phyloP scores from a whole-genome alignment of 2,329 filamentous ascomycete species.

The Monosporascus sp. region DNA sequence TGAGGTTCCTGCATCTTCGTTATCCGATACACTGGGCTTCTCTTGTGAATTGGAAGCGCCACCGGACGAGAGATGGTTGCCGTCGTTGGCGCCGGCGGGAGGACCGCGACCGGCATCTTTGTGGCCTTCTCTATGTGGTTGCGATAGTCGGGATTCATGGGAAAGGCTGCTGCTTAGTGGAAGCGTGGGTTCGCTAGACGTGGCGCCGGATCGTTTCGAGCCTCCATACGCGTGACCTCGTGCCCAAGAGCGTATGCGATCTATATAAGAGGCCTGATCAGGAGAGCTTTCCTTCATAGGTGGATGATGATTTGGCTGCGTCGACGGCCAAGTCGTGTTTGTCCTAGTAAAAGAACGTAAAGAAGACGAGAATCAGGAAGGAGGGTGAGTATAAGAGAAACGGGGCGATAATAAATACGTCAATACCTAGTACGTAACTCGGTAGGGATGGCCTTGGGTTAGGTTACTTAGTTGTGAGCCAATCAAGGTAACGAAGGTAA shows the following conservation, averaged over 20 bases:
- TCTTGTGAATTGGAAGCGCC: constrained; percentile 18
- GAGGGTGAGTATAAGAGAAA: not conserved
- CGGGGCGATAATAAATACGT: too few species aligned
- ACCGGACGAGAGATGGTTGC: constrained; percentile 16
- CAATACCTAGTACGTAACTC: too few species aligned
- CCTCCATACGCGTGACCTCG: constrained; percentile 50
- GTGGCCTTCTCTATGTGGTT: constrained; percentile 8
- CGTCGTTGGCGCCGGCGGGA: constrained; percentile 11
- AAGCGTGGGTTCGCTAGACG: constrained; percentile 33
- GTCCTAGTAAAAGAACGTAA: constrained; percentile 12
- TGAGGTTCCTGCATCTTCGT: constrained; percentile 29
- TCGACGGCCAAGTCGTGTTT: constrained; percentile 26
- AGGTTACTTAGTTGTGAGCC: too few species aligned
- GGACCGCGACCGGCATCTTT: constrained; percentile 15
- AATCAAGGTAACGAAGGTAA: too few species aligned
- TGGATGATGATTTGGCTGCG: constrained; percentile 27
- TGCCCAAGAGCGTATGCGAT: constrained; percentile 53
- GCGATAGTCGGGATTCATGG: constrained; percentile 16
- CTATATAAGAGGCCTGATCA: constrained; percentile 45
- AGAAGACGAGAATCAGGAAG: not conserved
- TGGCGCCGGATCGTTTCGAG: constrained; percentile 34
- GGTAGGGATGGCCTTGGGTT: too few species aligned
- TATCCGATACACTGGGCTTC: constrained; percentile 16
- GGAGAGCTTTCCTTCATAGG: constrained; percentile 60
- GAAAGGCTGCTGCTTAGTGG: constrained; percentile 31